phyloP scores from a whole-genome alignment of 2,329 filamentous ascomycete species.

The Beauveria brongniartii region DNA sequence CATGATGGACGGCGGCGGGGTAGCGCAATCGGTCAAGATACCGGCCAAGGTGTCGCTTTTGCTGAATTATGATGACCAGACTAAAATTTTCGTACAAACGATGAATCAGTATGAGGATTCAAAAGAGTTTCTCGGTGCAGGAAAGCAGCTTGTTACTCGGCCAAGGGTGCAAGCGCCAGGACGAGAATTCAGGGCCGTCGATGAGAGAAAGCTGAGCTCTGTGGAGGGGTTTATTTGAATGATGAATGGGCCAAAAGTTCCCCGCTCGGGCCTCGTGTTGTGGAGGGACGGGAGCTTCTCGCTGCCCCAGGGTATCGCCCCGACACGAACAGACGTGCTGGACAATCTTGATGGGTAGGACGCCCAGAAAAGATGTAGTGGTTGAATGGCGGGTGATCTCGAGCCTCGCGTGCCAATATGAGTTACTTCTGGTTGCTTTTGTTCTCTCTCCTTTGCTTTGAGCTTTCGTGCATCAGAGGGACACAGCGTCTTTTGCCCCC shows the following conservation, averaged over 20 bases:
- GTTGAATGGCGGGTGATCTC: neutral
- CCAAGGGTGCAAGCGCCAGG: constrained; percentile 2
- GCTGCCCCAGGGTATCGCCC: neutral
- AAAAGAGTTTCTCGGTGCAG: neutral
- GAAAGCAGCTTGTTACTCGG: neutral
- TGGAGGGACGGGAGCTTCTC: constrained; percentile 1
- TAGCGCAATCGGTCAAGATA: constrained; percentile 8
- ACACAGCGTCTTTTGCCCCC: neutral
- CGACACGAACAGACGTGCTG: neutral
- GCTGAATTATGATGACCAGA: neutral
- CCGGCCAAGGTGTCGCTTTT: neutral
- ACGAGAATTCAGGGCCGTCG: neutral
- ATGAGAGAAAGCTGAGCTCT: constrained; percentile 1
- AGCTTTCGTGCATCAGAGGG: neutral
- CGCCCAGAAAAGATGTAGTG: too few species aligned
- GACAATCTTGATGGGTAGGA: neutral
- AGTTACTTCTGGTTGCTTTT: neutral
- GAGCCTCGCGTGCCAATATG: neutral
- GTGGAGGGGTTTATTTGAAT: constrained; percentile 7
- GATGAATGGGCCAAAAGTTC: constrained; percentile 7
- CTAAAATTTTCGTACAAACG: neutral
- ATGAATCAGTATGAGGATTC: neutral
- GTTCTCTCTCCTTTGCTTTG: neutral
- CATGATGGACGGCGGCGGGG: constrained; percentile 31
- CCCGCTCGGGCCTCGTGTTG: constrained; percentile 12